Percentiles rank a stretch among this genome's conserved stretches.
These are phyloP conservation scores for Fraxinus quadrangulata DNA, from an alignment of 257 asterid genomes.

Conservation along the genomic window DNA sequence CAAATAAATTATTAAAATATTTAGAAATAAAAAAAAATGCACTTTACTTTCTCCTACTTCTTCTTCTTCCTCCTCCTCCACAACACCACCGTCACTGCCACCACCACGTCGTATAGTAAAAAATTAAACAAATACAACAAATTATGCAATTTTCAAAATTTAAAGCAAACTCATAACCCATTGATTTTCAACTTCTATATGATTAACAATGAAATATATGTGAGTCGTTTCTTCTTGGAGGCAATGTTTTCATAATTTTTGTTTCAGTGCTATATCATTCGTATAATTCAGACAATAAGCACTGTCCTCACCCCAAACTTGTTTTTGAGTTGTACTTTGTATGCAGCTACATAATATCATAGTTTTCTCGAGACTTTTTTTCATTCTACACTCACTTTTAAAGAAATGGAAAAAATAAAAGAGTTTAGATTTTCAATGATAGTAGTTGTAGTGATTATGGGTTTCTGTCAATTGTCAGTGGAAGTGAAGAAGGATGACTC, in stretches of 20 bases:
- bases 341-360: background rate
- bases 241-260: background rate
- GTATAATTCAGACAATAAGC: background rate
- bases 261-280: background rate
- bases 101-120: too few species aligned
- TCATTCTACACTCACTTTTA: background rate
- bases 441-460: conserved; percentile 24
- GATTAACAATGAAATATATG: background rate
- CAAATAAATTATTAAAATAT: too few species aligned
- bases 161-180: too few species aligned
- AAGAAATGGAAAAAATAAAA: conserved; percentile 30
- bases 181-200: background rate
- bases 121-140: too few species aligned
- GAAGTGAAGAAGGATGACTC: conserved; percentile 23
- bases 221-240: background rate
- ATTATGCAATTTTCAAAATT: too few species aligned
- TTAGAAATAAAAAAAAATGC: too few species aligned
- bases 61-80: too few species aligned
- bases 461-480: conserved; percentile 24
- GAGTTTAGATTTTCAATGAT: background rate
- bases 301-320: background rate
- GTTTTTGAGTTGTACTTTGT: background rate
- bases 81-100: too few species aligned
- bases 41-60: too few species aligned
- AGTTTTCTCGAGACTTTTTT: conserved; percentile 1